Percentiles rank a stretch among this genome's conserved stretches.
Evolutionary conservation across 169 alveolate genomes (phyloP).

Genomic region (Plasmodium inui): DNA sequence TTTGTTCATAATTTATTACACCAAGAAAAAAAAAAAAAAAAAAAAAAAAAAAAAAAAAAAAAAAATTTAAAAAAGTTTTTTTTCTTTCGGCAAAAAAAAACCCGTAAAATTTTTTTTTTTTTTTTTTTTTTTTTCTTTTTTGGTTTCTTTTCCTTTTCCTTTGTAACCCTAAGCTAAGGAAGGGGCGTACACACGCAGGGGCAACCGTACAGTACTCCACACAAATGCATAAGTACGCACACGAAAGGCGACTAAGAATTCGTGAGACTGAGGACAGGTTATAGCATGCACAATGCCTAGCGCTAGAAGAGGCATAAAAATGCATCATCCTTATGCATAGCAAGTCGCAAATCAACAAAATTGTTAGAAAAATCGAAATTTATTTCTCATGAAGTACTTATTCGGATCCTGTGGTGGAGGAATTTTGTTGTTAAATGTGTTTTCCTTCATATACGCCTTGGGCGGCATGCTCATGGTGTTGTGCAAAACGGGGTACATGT

Average conservation of each 20-base stretch:
- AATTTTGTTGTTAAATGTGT: conserved; percentile 8
- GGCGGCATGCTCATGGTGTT: conserved; percentile 21
- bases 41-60: neutral
- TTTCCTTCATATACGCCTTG: conserved; percentile 46
- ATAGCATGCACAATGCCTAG: neutral
- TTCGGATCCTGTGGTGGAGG: conserved; percentile 62
- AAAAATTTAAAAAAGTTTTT: neutral
- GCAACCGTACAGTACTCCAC: conserved; percentile 3
- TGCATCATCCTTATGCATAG: neutral
- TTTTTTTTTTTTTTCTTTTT: neutral
- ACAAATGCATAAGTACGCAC: neutral
- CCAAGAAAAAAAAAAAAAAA: neutral
- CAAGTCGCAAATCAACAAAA: neutral
- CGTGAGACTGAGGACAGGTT: neutral
- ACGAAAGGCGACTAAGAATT: neutral
- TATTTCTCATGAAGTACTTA: conserved; percentile 42
- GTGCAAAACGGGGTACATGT: conserved; percentile 22
- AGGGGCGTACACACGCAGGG: neutral
- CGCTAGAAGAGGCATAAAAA: neutral
- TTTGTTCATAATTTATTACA: conserved; percentile 25
- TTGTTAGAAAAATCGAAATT: conserved; percentile 11
- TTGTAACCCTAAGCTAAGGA: neutral
- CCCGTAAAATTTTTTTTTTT: neutral
- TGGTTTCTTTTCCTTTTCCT: neutral
- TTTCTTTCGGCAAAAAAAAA: neutral